These are phyloP conservation scores for Paecilomyces fulvus DNA, from an alignment of 2,329 filamentous ascomycete genomes.

Conservation along the genomic window DNA sequence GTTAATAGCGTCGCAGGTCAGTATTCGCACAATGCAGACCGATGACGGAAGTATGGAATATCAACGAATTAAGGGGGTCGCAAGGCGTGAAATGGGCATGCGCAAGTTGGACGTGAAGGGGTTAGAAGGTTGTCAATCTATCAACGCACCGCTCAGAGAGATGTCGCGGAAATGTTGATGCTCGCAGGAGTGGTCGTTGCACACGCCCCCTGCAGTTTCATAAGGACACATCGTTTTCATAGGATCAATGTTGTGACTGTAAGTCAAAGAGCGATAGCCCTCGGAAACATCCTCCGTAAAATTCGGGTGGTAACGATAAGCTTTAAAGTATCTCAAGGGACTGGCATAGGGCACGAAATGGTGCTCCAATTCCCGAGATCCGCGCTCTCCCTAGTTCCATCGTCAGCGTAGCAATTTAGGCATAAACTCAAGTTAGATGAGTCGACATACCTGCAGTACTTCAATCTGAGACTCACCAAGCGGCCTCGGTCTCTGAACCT, in stretches of 20 bases:
- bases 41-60: constrained; percentile 1
- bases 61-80: constrained; percentile 1
- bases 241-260: constrained; percentile 81
- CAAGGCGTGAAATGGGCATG: neutral
- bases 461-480: constrained; percentile 17
- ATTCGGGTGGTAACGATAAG: constrained; percentile 80
- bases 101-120: constrained; percentile 4
- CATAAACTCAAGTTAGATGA: constrained; percentile 7
- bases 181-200: constrained; percentile 65
- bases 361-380: constrained; percentile 9
- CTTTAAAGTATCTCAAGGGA: constrained; percentile 71
- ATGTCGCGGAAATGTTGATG: constrained; percentile 74
- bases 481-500: constrained; percentile 19
- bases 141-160: constrained; percentile 64
- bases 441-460: constrained; percentile 24
- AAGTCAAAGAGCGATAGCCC: constrained; percentile 83
- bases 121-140: constrained; percentile 16
- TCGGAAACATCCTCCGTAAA: constrained; percentile 61
- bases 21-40: constrained; percentile 23
- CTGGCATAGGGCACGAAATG: constrained; percentile 66
- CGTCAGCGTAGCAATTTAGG: constrained; percentile 19
- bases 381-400: constrained; percentile 16
- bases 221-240: constrained; percentile 66
- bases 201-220: constrained; percentile 61
- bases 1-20: constrained; percentile 34